Evolutionary conservation across 2,329 filamentous ascomycete species (phyloP).

Genomic region (Trichoderma gracile): DNA sequence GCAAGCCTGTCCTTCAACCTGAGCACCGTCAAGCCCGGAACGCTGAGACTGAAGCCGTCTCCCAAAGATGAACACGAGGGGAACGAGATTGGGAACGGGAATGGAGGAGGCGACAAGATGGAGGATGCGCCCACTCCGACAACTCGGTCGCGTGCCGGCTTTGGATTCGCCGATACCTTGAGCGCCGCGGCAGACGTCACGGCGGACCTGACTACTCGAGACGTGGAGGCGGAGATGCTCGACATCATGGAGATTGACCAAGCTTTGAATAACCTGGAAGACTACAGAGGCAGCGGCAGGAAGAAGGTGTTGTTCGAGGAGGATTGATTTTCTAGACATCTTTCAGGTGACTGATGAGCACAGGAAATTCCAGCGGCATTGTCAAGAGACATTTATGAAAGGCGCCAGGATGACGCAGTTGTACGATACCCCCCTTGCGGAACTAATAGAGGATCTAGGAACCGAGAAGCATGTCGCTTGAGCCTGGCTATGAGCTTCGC

Average conservation of each 20-base stretch:
- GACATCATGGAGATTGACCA: conserved; percentile 68
- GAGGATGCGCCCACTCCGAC: conserved; percentile 33
- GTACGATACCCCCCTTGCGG: conserved; percentile 30
- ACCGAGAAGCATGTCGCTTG: conserved; percentile 5
- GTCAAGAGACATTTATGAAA: conserved; percentile 19
- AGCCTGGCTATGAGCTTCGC: not conserved
- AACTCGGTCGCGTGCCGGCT: conserved; percentile 41
- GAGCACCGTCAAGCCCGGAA: conserved; percentile 46
- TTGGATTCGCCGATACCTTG: conserved; percentile 55
- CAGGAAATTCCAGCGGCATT: conserved; percentile 27
- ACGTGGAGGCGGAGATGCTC: conserved; percentile 62
- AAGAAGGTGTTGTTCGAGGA: conserved; percentile 57
- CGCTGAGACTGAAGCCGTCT: conserved; percentile 38
- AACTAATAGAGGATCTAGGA: conserved; percentile 24
- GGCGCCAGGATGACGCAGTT: conserved; percentile 25
- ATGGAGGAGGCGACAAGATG: conserved; percentile 27
- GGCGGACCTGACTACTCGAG: conserved; percentile 51
- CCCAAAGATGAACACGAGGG: conserved; percentile 30
- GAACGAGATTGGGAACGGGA: conserved; percentile 26
- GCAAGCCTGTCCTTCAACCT: conserved; percentile 53
- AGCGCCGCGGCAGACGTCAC: conserved; percentile 54
- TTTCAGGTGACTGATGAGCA: conserved; percentile 31
- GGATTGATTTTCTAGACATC: conserved; percentile 30
- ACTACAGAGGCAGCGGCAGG: conserved; percentile 47
- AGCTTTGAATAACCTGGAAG: conserved; percentile 57